Base-by-base conservation (phyloP, 2,329 filamentous ascomycete genomes). In the Trichoderma breve region DNA sequence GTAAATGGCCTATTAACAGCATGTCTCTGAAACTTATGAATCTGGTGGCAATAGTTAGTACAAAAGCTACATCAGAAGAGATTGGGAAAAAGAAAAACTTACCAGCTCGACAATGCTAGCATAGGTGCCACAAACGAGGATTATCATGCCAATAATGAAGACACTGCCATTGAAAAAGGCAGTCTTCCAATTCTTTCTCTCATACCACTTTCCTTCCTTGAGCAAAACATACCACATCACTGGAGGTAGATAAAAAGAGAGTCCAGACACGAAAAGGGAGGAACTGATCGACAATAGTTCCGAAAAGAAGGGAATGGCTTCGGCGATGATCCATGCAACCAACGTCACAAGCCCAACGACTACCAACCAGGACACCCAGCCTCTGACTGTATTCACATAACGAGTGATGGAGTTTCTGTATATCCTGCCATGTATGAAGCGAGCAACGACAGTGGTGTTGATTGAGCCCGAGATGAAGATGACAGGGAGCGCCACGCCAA, bases 401-500 rank as follows among this genome's bases (percentile, higher is more conserved):
- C 83, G 83, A 69, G 80, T 80, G 70, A 85, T 76, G 2, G 81
- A 83, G 76, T 84, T 75, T 74, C 80, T 81, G 76, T 80, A 86
- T 30, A 83, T 73, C 51, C 84, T 82, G 11, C 81, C 83, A 75
- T 85, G 84, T 73, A 86, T 78, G 71, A 86, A 86, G 28, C 84
- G 83, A 6, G 78, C 81, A 32, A 83, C 80, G 9, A 85, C 83
- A 3, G 83, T 84, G 36, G 83, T 85, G 81, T 92, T 91, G 79
- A 93, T 91, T 21, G 92, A 90, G 63, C 91, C 92, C 0, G 91
- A 91, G 73, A 94, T 90, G 76, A 93, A 86, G 77, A 94, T 93
- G 68, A 91, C 93, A 14, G 91, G 91, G 2, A 91, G 83, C 0
- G 90, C 91, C 73, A 93, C 80, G 28, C 90, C 91, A 77, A 91